phyloP scores from a whole-genome alignment of 305 asterid genomes.

The Plantago lanceolata region DNA sequence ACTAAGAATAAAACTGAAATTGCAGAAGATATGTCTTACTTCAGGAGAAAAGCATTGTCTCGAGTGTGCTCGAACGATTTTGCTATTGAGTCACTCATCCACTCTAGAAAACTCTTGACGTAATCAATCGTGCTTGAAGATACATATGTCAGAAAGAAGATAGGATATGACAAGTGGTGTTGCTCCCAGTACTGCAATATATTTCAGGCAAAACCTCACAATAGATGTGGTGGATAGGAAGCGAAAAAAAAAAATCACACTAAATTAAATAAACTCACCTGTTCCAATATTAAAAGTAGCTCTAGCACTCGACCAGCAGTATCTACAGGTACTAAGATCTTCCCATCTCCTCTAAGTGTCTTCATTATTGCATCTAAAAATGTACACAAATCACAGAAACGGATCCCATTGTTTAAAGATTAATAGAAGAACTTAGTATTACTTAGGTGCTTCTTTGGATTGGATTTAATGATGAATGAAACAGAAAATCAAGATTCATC shows the following conservation, averaged over 20 bases:
- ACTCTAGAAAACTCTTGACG: conserved; percentile 92
- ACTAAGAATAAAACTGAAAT: conserved; percentile 24
- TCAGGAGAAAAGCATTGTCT: conserved; percentile 83
- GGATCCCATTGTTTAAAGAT: conserved; percentile 4
- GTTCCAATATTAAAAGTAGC: conserved; percentile 79
- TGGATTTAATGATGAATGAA: conserved; percentile 9
- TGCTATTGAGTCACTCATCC: conserved; percentile 96
- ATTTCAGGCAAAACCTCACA: conserved; percentile 25
- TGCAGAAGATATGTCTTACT: conserved; percentile 42
- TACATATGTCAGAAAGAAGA: conserved; percentile 78
- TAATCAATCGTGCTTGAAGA: conserved; percentile 89
- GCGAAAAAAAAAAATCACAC: background rate
- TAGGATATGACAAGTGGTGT: conserved; percentile 61
- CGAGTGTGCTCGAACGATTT: conserved; percentile 91
- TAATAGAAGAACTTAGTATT: conserved; percentile 3
- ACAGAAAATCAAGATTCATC: background rate
- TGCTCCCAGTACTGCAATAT: conserved; percentile 87
- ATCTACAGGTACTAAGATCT: conserved; percentile 83
- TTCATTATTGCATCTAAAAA: conserved; percentile 61
- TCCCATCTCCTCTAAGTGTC: conserved; percentile 71
- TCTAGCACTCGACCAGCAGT: conserved; percentile 97
- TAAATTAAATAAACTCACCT: conserved; percentile 38
- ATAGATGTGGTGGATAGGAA: conserved; percentile 21
- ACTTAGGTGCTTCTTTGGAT: conserved; percentile 6
- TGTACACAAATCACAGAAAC: conserved; percentile 21